Evolutionary conservation across 768 basidiomycete genomes (phyloP).

Genomic region (Mycena vitilis): DNA sequence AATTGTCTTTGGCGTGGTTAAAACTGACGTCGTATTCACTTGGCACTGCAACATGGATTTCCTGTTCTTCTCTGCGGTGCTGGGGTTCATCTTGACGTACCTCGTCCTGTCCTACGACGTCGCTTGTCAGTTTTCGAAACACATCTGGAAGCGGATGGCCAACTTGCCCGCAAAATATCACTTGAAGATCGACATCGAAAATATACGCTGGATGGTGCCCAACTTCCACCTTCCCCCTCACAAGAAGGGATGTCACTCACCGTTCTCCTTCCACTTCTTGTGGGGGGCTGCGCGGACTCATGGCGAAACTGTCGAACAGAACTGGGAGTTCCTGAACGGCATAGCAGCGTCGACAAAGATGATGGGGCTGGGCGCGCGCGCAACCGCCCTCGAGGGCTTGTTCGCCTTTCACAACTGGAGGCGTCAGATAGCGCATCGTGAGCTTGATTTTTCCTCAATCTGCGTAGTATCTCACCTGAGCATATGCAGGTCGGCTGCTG

Average conservation of each 20-base stretch:
- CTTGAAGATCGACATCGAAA: not conserved
- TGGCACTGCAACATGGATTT: constrained; percentile 11
- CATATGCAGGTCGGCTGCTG: not conserved
- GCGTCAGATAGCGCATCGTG: not conserved
- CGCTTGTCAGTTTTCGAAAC: constrained; percentile 35
- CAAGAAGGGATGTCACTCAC: constrained; percentile 29
- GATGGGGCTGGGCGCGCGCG: not conserved
- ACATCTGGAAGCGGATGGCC: constrained; percentile 22
- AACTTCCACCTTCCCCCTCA: constrained; percentile 40
- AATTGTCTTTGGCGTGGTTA: not conserved
- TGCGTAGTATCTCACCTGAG: no score
- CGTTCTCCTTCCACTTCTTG: constrained; percentile 11
- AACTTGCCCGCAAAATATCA: not conserved
- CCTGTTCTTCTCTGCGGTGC: not conserved
- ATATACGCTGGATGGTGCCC: constrained; percentile 27
- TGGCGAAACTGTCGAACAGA: constrained; percentile 28
- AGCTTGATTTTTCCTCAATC: no score
- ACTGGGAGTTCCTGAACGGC: not conserved
- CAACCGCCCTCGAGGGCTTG: not conserved
- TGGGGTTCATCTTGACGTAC: not conserved
- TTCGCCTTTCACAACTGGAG: not conserved
- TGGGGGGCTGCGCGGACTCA: constrained; percentile 35
- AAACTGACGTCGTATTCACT: not conserved
- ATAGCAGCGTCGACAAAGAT: not conserved
- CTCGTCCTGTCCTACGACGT: constrained; percentile 38